phyloP scores from a whole-genome alignment of 75 land plant species.

The Selaginella moellendorffii region DNA sequence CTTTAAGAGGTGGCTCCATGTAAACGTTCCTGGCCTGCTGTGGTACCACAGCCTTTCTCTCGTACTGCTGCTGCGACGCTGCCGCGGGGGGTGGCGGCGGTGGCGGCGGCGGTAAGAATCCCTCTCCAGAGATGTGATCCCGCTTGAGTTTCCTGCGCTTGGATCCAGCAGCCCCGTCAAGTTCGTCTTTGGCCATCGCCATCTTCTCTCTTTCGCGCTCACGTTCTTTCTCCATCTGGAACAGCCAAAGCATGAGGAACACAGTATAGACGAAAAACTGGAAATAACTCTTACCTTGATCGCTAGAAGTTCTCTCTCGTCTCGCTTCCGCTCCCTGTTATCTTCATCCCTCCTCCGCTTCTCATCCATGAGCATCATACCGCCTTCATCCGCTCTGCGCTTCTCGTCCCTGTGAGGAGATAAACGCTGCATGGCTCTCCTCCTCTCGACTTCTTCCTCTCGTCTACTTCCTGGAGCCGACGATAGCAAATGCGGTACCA shows the following conservation, averaged over 20 bases:
- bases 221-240: slow-evolving; percentile 16
- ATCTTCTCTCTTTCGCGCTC: slow-evolving; percentile 40
- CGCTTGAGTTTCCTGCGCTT: slow-evolving; percentile 79
- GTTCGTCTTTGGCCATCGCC: slow-evolving; percentile 40
- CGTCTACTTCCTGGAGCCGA: too few relatives aligned
- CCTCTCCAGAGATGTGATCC: slow-evolving; percentile 41
- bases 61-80: slow-evolving; percentile 42
- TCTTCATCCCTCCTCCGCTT: slow-evolving; percentile 87
- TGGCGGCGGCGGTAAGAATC: slow-evolving; percentile 34
- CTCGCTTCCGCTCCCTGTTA: slow-evolving; percentile 67
- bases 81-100: too few relatives aligned
- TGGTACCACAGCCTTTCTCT: slow-evolving; percentile 40
- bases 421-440: slow-evolving; percentile 47
- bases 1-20: slow-evolving; percentile 62
- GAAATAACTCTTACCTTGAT: slow-evolving; percentile 42
- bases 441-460: slow-evolving; percentile 71
- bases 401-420: slow-evolving; percentile 84
- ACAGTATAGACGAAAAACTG: background rate
- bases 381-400: slow-evolving; percentile 63
- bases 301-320: slow-evolving; percentile 55
- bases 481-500: slow-evolving; percentile 61
- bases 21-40: slow-evolving; percentile 36
- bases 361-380: too few relatives aligned
- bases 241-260: background rate
- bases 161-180: slow-evolving; percentile 33